Evolutionary conservation across 805 yeast genomes (phyloP).

Genomic region (Candida parachauliodes): DNA sequence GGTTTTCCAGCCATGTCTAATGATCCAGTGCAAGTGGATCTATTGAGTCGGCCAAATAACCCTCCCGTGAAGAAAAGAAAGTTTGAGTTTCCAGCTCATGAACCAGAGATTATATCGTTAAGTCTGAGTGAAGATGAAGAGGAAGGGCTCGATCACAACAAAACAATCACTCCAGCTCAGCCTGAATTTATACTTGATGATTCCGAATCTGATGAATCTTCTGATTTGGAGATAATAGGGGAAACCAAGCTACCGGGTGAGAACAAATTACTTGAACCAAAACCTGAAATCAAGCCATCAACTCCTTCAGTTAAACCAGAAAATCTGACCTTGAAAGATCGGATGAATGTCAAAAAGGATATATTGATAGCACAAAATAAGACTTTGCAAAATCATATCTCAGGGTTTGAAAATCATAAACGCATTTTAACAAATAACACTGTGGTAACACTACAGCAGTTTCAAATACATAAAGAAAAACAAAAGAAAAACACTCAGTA

Average conservation of each 20-base stretch:
- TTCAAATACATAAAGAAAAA: not conserved
- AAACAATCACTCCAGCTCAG: not conserved
- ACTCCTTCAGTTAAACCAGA: too few species aligned
- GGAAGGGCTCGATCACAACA: not conserved
- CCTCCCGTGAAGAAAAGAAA: not conserved
- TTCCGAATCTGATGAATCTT: not conserved
- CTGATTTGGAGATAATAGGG: not conserved
- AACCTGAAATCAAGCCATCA: too few species aligned
- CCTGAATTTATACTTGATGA: not conserved
- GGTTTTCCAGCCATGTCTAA: not conserved
- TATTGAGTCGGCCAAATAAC: not conserved
- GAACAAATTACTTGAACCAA: not conserved
- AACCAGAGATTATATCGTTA: not conserved
- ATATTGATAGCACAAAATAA: too few species aligned
- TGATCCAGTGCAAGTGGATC: not conserved
- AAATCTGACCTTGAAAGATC: too few species aligned
- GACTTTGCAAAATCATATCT: too few species aligned
- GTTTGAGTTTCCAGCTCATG: not conserved
- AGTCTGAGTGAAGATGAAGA: conserved; percentile 1
- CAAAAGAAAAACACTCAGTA: not conserved
- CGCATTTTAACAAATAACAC: too few species aligned
- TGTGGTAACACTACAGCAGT: not conserved
- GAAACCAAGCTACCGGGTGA: not conserved
- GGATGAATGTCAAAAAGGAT: too few species aligned
- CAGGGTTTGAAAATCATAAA: too few species aligned